Percentiles rank a stretch among this genome's conserved stretches.
These are phyloP conservation scores for Aspergillus bertholletiae DNA, from an alignment of 495 filamentous ascomycete genomes.

Conservation along the genomic window DNA sequence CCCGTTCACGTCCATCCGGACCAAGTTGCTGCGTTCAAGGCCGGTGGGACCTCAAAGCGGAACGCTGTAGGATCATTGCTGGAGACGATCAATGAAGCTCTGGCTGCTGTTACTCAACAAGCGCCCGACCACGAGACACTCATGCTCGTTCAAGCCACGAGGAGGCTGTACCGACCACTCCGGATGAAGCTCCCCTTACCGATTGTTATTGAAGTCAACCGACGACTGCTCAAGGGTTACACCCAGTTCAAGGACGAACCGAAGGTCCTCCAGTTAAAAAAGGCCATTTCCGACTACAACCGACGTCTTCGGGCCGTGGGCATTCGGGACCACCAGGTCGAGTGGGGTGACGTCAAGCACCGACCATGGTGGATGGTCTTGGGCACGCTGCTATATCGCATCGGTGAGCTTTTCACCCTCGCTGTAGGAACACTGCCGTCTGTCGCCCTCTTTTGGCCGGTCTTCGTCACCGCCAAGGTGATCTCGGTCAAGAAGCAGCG, in stretches of 20 bases:
- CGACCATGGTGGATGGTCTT: conserved; percentile 51
- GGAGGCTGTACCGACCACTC: conserved; percentile 88
- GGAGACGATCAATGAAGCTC: conserved; percentile 77
- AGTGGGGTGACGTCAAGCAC: conserved; percentile 77
- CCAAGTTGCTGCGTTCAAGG: conserved; percentile 80
- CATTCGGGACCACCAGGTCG: conserved; percentile 92
- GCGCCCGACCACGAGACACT: conserved; percentile 95
- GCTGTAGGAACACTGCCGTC: conserved; percentile 83
- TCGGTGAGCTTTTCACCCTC: conserved; percentile 70
- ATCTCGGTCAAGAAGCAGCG: conserved; percentile 87
- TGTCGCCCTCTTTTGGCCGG: conserved; percentile 79
- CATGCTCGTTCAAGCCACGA: conserved; percentile 95
- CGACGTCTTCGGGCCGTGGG: conserved; percentile 81
- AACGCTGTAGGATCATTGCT: conserved; percentile 79
- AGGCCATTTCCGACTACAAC: conserved; percentile 83
- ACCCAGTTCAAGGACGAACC: conserved; percentile 88
- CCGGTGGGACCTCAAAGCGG: conserved; percentile 60
- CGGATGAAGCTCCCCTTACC: conserved; percentile 93
- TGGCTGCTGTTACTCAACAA: conserved; percentile 87
- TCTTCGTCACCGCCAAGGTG: conserved; percentile 84
- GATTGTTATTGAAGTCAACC: conserved; percentile 93
- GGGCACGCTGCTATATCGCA: conserved; percentile 72
- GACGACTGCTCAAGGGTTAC: conserved; percentile 88
- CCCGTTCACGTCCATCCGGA: conserved; percentile 79
- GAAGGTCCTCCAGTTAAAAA: conserved; percentile 73